Base-by-base conservation (phyloP, 805 yeast species). In the Blastobotrys muscicola region DNA sequence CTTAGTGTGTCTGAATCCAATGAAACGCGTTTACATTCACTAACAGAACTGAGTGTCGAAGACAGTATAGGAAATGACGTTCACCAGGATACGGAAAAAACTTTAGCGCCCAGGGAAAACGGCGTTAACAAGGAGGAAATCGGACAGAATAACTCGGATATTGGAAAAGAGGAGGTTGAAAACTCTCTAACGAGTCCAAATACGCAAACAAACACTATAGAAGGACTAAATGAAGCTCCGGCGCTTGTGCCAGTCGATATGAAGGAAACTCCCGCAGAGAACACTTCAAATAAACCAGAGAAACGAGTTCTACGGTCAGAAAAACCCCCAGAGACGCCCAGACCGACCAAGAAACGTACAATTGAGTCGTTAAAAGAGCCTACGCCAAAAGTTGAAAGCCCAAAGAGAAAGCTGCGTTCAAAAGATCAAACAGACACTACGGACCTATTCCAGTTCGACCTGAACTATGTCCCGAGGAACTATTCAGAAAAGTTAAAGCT, bases 391-490 rank as follows among this genome's bases (percentile, higher is more conserved):
- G 34, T 6, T 32, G 14, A 12, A 6, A 32, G 34, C 6, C 13
- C 14, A n/a, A 13, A n/a, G 34, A 32, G 14, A 32, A n/a, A 13
- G 7, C 37, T 10, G 20, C n/a, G 37, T 34, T 11, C 34, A 7
- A 38, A n/a, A 3, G 34, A 41, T 29, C 50, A 49, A n/a, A 48
- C 45, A 4, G 43, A 47, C 23, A 13, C 39, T 13, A 49, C 44
- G 37, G 50, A 50, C n/a, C 41, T 55, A 5, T 56, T 51, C 44
- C 55, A 50, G 37, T 56, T 48, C 41, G 42, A 45, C 14, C 50
- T 53, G 33, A 45, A 46, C 29, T 41, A 36, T 20, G 42, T 30
- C 12, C 36, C 34, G 31, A n/a, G 29, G 29, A 36, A 39, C 20
- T 39, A 39, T 13, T 26, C 15, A 16, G n/a, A 39, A 20, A 12